Evolutionary conservation across 345 rosid genomes (phyloP).

Genomic region (Limnanthes douglasii): DNA sequence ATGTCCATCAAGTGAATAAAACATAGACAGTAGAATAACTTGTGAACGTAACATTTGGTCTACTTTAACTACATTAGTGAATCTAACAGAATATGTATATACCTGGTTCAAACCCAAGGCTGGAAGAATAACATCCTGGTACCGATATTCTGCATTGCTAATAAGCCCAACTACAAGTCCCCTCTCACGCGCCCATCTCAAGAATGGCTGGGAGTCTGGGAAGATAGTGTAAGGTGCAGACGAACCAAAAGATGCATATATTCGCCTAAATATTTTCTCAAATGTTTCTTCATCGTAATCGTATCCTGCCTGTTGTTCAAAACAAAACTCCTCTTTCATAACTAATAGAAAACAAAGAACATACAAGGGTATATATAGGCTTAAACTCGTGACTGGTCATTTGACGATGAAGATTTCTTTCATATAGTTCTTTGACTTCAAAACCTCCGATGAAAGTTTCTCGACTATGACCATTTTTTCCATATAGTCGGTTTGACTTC

Average conservation of each 20-base stretch:
- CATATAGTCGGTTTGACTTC: too few species aligned
- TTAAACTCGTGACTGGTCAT: too few species aligned
- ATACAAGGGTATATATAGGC: neutral
- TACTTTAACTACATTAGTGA: too few species aligned
- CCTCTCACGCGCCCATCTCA: slow-evolving; percentile 66
- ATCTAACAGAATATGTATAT: too few species aligned
- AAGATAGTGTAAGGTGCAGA: slow-evolving; percentile 79
- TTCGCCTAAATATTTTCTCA: slow-evolving; percentile 71
- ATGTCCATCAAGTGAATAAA: too few species aligned
- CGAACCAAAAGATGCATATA: slow-evolving; percentile 88
- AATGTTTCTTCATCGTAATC: slow-evolving; percentile 86
- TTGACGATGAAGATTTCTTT: too few species aligned
- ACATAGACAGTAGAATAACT: too few species aligned
- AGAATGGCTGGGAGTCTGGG: slow-evolving; percentile 65
- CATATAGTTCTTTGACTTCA: too few species aligned
- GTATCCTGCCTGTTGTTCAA: slow-evolving; percentile 72
- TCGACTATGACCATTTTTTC: too few species aligned
- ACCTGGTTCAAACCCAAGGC: slow-evolving; percentile 75
- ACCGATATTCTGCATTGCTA: slow-evolving; percentile 83
- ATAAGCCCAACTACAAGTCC: slow-evolving; percentile 67
- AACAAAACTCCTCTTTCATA: neutral
- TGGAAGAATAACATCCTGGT: slow-evolving; percentile 83
- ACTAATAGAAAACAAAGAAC: neutral
- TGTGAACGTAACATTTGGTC: too few species aligned
- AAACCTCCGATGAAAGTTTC: slow-evolving; percentile 1